phyloP scores from a whole-genome alignment of 2,329 filamentous ascomycete genomes.

The Daldinia sp. region DNA sequence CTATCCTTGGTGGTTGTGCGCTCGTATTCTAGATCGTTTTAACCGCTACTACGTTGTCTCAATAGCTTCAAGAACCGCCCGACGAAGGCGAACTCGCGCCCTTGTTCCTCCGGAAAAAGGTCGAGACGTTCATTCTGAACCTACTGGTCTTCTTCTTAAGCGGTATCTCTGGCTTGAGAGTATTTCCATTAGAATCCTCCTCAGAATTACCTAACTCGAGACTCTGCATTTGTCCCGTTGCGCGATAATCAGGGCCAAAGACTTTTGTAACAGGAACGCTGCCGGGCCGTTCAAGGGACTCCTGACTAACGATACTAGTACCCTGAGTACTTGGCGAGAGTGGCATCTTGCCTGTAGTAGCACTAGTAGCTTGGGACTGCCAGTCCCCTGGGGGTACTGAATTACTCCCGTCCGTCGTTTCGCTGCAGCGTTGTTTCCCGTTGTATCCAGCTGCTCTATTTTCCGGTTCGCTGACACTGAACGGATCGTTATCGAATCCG shows the following conservation, averaged over 20 bases:
- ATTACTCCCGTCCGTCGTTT: conserved; percentile 68
- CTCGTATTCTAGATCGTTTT: conserved; percentile 9
- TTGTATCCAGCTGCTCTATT: conserved; percentile 45
- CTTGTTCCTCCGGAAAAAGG: conserved; percentile 64
- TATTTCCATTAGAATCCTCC: conserved; percentile 53
- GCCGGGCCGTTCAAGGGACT: conserved; percentile 61
- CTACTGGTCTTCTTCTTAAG: conserved; percentile 70
- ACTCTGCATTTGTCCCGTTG: conserved; percentile 40
- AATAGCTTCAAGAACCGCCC: conserved; percentile 36
- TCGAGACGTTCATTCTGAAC: conserved; percentile 69
- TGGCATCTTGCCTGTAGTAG: conserved; percentile 70
- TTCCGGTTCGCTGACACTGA: conserved; percentile 53
- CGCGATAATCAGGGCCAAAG: conserved; percentile 50
- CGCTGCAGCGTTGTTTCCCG: conserved; percentile 64
- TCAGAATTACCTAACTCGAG: conserved; percentile 47
- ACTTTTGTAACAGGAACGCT: conserved; percentile 54
- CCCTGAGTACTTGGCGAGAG: conserved; percentile 71
- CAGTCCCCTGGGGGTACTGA: conserved; percentile 66
- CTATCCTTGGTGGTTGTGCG: background rate
- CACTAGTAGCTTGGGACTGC: conserved; percentile 69
- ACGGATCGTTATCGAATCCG: conserved; percentile 60
- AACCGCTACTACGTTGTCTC: conserved; percentile 9
- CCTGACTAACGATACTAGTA: conserved; percentile 70
- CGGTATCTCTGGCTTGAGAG: conserved; percentile 58
- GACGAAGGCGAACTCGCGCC: conserved; percentile 48